Base-by-base conservation (phyloP, 306 rosid species). In the Vigna hirtella region DNA sequence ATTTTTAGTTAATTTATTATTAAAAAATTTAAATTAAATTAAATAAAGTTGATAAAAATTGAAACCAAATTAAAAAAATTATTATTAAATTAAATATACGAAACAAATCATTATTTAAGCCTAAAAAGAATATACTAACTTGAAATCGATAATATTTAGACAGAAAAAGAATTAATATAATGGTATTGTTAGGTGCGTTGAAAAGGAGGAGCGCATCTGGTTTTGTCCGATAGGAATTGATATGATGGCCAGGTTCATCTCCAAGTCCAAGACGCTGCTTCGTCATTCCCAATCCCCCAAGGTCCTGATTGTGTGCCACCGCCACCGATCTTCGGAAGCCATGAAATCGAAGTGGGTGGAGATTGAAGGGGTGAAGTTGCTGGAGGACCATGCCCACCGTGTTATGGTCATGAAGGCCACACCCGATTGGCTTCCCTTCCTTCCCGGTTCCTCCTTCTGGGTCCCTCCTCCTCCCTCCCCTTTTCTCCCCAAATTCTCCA, bases 371-470 rank as follows among this genome's bases (percentile, higher is more conserved):
- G 12, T 18, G 0, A 87, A 82, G 87, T 70, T 77, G 78, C 83
- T 93, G 9, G 95, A 88, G 14, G 91, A 93, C 52, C 32, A 88
- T 38, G 79, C 86, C 9, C 90, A 90, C 18, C 70, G 77, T 43
- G 59, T 91, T 66, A 68, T 89, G 4, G 90, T 93, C 17, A 84
- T 78, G 80, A 88, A 75, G 53, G 78, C 92, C 16, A 91, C 97
- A 0, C 98, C 95, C 0, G 90, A 93, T 82, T 93, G 98, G 98
- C 82, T 93, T 0, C 98, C 98, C 32, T 93, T 93, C 66, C 86
- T 86, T 0, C 98, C 98, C 9, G 96, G 98, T 0, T 88, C 92
- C 16, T 93, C 98, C 0, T 93, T 91, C 83, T 93, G 98, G 98
- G 98, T 93, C 77, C 97, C 98, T 16, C 98, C 98, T 0, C 86